Evolutionary conservation across 805 yeast genomes (phyloP).

Genomic region (Priceomyces melissophilus): DNA sequence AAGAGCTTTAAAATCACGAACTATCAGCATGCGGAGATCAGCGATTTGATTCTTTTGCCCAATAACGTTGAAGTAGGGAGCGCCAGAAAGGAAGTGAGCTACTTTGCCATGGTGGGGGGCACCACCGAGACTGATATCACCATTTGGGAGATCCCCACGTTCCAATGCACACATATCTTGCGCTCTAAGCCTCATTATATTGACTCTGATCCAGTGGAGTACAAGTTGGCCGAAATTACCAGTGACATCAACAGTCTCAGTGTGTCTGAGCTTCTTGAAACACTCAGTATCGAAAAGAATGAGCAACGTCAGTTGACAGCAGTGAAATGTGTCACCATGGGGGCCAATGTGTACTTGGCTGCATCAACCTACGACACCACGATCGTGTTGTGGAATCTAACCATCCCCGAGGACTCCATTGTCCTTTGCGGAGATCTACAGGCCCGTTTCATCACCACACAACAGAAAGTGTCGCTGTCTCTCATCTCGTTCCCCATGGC

Average conservation of each 20-base stretch:
- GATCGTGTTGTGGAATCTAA: conserved; percentile 26
- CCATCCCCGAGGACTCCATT: conserved; percentile 14
- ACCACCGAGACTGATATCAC: conserved; percentile 48
- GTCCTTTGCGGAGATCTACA: conserved; percentile 60
- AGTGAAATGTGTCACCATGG: conserved; percentile 8
- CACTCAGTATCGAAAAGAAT: conserved; percentile 13
- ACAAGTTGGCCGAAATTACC: conserved; percentile 19
- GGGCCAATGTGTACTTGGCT: conserved; percentile 12
- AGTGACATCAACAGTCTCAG: conserved; percentile 12
- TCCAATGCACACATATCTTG: conserved; percentile 48
- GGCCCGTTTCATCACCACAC: conserved; percentile 72
- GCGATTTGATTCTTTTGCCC: conserved; percentile 44
- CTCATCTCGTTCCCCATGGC: no score
- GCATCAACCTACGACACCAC: conserved; percentile 26
- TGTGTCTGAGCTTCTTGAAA: conserved; percentile 9
- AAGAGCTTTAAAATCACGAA: conserved; percentile 58
- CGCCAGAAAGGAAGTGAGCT: conserved; percentile 10
- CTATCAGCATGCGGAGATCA: conserved; percentile 38
- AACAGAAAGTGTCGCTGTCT: conserved; percentile 47
- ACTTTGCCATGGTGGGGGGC: conserved; percentile 10
- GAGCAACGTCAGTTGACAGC: conserved; percentile 15
- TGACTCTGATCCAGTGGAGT: conserved; percentile 20
- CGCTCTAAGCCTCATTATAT: conserved; percentile 13
- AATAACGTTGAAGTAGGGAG: conserved; percentile 25
- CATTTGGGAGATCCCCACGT: conserved; percentile 71